Conservation (phyloP, 192 early-diverging fungal species). For the Rhizophlyctis rosea region DNA sequence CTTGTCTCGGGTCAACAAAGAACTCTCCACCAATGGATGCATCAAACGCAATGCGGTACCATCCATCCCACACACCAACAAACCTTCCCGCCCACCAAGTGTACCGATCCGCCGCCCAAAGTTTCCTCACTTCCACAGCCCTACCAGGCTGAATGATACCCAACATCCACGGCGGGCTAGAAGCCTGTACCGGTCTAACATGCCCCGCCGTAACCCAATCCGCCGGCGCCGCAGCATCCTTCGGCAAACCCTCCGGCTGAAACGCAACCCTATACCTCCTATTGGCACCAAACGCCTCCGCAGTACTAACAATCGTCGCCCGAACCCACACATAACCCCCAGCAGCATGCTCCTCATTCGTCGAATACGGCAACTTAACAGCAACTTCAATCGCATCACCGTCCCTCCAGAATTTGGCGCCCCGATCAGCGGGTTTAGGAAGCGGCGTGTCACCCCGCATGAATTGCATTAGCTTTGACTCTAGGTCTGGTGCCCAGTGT, state of each 20-base stretch:
- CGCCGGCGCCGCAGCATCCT: too few relatives aligned
- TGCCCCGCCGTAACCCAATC: neutral
- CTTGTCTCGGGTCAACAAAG: neutral
- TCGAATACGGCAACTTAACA: neutral
- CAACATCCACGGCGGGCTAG: neutral
- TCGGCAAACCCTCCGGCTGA: too few relatives aligned
- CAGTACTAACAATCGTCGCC: neutral
- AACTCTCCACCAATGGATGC: neutral
- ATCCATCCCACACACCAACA: neutral
- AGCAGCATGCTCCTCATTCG: neutral
- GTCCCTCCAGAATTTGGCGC: neutral
- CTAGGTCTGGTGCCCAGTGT: neutral
- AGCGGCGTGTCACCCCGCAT: neutral
- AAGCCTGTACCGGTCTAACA: neutral
- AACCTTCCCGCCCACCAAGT: neutral
- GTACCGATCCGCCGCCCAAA: neutral
- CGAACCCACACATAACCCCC: neutral
- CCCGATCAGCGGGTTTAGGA: too few relatives aligned
- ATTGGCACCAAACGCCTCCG: neutral
- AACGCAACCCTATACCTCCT: neutral
- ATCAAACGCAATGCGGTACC: neutral
- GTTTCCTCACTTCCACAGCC: neutral
- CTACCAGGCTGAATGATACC: neutral
- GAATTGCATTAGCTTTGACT: neutral
- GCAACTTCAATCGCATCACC: neutral